Percentiles rank a stretch among this genome's conserved stretches.
Conservation (phyloP, 495 filamentous ascomycete genomes). For the Amorphotheca resinae region DNA sequence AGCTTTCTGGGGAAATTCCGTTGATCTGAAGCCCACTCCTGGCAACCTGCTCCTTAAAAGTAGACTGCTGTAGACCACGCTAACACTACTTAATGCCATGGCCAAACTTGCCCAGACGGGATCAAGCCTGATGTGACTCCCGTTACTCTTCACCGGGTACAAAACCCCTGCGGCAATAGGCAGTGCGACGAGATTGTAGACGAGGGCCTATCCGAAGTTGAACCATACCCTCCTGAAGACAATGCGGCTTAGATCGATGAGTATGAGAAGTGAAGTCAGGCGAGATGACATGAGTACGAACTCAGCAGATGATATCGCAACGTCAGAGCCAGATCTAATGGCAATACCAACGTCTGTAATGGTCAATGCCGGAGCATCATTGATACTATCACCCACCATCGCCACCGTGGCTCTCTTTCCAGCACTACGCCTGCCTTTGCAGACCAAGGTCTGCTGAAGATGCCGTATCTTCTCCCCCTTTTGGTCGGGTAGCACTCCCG, state of each 20-base stretch:
- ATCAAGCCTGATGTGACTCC: slow-evolving; percentile 46
- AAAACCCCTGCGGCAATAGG: slow-evolving; percentile 75
- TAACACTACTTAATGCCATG: slow-evolving; percentile 78
- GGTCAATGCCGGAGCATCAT: slow-evolving; percentile 73
- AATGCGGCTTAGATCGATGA: slow-evolving; percentile 54
- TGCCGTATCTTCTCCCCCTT: slow-evolving; percentile 77
- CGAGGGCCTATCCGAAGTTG: slow-evolving; percentile 82
- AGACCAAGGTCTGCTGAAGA: slow-evolving; percentile 54
- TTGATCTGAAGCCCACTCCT: too few species aligned
- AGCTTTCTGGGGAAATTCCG: too few species aligned
- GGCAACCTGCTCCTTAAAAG: too few species aligned
- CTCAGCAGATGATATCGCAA: slow-evolving; percentile 68
- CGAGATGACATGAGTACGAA: slow-evolving; percentile 77
- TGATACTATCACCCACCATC: slow-evolving; percentile 66
- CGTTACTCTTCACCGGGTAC: slow-evolving; percentile 49
- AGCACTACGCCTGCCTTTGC: slow-evolving; percentile 12
- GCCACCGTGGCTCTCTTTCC: slow-evolving; percentile 15
- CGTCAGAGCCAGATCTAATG: slow-evolving; percentile 72
- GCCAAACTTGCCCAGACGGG: slow-evolving; percentile 79
- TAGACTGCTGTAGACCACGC: slow-evolving; percentile 62
- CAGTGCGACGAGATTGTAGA: slow-evolving; percentile 71
- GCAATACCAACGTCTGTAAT: slow-evolving; percentile 75
- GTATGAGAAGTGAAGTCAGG: slow-evolving; percentile 53
- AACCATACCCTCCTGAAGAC: slow-evolving; percentile 72
- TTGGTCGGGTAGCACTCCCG: slow-evolving; percentile 71